Evolutionary conservation across 2,329 filamentous ascomycete species (phyloP).

Genomic region (Neofusicoccum laricinum): DNA sequence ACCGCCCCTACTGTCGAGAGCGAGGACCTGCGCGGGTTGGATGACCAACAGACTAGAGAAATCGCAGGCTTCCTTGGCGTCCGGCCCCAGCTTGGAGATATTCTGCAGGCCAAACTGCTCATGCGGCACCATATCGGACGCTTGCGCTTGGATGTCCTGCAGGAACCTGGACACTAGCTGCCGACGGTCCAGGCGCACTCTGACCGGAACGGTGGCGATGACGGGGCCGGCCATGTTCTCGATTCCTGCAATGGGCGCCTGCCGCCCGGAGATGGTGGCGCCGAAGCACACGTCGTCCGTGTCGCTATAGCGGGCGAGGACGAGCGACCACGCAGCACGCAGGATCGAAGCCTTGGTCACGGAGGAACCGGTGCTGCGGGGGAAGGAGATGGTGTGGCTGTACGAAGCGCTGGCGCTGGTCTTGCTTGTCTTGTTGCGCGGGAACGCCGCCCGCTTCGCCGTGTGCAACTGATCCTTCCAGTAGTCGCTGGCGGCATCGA

Average conservation of each 20-base stretch:
- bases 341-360: background rate
- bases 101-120: slow-evolving; percentile 28
- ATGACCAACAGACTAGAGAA: slow-evolving; percentile 52
- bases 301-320: background rate
- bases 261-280: slow-evolving; percentile 60
- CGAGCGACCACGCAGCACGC: background rate
- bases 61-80: slow-evolving; percentile 53
- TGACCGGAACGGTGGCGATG: too few species aligned
- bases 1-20: background rate
- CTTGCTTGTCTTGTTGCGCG: background rate
- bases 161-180: too few species aligned
- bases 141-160: slow-evolving; percentile 4
- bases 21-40: slow-evolving; percentile 29
- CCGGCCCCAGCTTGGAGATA: slow-evolving; percentile 39
- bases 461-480: background rate
- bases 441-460: background rate
- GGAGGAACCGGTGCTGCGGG: background rate
- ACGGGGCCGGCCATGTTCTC: background rate
- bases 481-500: slow-evolving; percentile 30
- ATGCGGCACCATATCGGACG: slow-evolving; percentile 18
- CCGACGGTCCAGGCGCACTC: background rate
- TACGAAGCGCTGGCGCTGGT: background rate
- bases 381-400: background rate
- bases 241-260: slow-evolving; percentile 33
- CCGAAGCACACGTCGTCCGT: slow-evolving; percentile 50